phyloP scores from a whole-genome alignment of 352 stramenopile species.

The Phytophthora hibernalis region DNA sequence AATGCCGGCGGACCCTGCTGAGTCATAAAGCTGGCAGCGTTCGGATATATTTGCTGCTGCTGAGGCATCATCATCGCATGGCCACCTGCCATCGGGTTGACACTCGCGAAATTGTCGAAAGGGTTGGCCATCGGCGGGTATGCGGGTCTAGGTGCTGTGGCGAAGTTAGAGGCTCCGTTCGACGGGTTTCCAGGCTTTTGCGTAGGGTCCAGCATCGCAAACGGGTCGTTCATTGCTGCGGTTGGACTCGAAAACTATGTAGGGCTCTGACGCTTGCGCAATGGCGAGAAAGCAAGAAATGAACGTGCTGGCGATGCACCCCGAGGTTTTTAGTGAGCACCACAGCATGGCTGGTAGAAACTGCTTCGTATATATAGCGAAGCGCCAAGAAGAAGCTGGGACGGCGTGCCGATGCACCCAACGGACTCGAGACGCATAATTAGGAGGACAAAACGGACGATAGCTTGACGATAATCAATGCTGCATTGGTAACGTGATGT shows the following conservation, averaged over 20 bases:
- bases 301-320: conserved; percentile 1
- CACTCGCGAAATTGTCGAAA: conserved; percentile 41
- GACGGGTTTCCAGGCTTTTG: conserved; percentile 37
- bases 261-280: conserved; percentile 14
- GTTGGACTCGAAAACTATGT: conserved; percentile 15
- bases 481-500: too few relatives aligned
- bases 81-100: conserved; percentile 21
- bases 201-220: conserved; percentile 64
- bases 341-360: conserved; percentile 17
- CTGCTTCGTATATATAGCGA: conserved; percentile 37
- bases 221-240: conserved; percentile 68
- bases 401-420: conserved; percentile 13
- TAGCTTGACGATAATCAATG: conserved; percentile 7
- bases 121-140: conserved; percentile 39
- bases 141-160: conserved; percentile 23
- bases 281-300: conserved; percentile 34
- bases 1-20: conserved; percentile 57
- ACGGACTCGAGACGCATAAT: conserved; percentile 31
- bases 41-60: conserved; percentile 45
- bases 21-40: conserved; percentile 73
- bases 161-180: conserved; percentile 21
- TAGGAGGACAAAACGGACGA: conserved; percentile 34
- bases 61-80: conserved; percentile 39
- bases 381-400: conserved; percentile 12
- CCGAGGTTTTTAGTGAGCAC: conserved; percentile 15